phyloP scores from a whole-genome alignment of 1,139 yeast species.

The Nadsonia starkeyi-henricii region DNA sequence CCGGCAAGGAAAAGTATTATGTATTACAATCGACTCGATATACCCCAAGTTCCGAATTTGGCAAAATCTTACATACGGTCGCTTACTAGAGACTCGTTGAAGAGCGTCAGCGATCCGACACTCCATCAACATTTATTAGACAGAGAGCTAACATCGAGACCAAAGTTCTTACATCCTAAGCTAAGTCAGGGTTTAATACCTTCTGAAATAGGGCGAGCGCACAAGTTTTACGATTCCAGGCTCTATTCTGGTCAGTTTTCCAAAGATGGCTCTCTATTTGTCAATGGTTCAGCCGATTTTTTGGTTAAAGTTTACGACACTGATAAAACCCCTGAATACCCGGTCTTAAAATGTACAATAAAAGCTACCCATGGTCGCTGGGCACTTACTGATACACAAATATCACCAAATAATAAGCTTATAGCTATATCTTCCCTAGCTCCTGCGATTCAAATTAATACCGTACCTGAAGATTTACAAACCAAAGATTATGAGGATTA shows the following conservation, averaged over 20 bases:
- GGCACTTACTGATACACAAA: constrained; percentile 21
- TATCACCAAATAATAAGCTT: constrained; percentile 15
- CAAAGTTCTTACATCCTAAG: neutral
- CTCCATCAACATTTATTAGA: neutral
- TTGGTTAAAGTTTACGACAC: constrained; percentile 16
- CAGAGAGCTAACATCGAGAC: neutral
- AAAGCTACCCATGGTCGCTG: constrained; percentile 14
- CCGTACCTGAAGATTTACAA: constrained; percentile 8
- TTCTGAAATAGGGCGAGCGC: constrained; percentile 4
- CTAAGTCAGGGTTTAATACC: neutral
- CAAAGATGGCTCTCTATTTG: constrained; percentile 18
- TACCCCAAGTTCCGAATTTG: neutral
- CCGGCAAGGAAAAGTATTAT: neutral
- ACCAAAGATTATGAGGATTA: constrained; percentile 5
- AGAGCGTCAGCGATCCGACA: neutral
- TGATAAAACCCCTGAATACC: constrained; percentile 8
- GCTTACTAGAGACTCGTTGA: neutral
- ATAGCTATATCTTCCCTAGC: constrained; percentile 14
- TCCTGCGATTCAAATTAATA: constrained; percentile 12
- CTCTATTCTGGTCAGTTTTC: constrained; percentile 21
- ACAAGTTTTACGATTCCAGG: constrained; percentile 12
- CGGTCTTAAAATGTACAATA: constrained; percentile 13
- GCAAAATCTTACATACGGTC: neutral
- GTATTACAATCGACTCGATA: neutral
- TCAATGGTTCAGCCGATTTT: constrained; percentile 18